Evolutionary conservation across 169 alveolate species (phyloP).

Genomic region (Plasmodium chabaudi): DNA sequence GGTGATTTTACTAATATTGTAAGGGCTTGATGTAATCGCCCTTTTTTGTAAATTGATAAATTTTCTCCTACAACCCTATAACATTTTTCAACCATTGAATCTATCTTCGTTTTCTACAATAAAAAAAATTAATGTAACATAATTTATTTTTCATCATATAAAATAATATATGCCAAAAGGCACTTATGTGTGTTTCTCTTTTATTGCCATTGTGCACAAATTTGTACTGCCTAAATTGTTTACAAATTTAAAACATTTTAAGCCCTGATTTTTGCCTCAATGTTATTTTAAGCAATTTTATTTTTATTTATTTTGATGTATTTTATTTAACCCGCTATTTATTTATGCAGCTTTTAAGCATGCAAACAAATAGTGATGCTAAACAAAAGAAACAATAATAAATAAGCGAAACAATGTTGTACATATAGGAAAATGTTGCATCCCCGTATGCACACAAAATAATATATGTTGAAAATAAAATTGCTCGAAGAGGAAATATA

Average conservation of each 20-base stretch:
- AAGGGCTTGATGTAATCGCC: constrained; percentile 95
- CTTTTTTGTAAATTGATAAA: constrained; percentile 88
- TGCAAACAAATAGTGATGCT: no score
- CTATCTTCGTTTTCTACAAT: constrained; percentile 5
- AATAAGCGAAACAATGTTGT: neutral
- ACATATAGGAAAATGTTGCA: neutral
- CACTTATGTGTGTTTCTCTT: neutral
- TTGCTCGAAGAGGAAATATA: constrained; percentile 12
- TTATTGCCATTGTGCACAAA: constrained; percentile 23
- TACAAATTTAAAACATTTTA: constrained; percentile 44
- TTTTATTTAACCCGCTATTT: neutral
- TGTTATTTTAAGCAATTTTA: constrained; percentile 66
- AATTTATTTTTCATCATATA: neutral
- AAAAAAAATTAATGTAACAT: neutral
- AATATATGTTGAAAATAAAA: constrained; percentile 15
- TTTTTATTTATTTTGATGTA: constrained; percentile 29
- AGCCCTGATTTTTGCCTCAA: constrained; percentile 44
- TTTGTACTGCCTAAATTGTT: constrained; percentile 55
- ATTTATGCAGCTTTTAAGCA: no score
- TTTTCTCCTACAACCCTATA: constrained; percentile 82
- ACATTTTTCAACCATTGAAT: constrained; percentile 50
- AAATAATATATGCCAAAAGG: neutral
- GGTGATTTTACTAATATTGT: constrained; percentile 92
- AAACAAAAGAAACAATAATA: constrained; percentile 17
- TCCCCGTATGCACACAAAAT: neutral